Base-by-base conservation (phyloP, 805 yeast genomes). In the Yamadazyma insecticola region DNA sequence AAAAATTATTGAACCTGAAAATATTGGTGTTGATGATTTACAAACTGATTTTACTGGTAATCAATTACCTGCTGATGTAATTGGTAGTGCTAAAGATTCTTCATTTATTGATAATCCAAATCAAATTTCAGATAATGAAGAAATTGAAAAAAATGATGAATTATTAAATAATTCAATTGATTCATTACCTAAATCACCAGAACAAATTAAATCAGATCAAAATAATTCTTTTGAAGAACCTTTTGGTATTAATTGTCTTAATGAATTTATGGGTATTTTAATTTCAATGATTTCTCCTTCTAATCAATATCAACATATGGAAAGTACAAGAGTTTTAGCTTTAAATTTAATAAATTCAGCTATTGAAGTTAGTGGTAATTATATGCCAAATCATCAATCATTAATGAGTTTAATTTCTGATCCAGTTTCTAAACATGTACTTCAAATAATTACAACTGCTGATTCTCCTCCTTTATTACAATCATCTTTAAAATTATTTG, bases 291-390 rank as follows among this genome's bases (percentile, higher is more conserved):
- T 89, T 20, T 78, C 92, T 8, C 94, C 96, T 0, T 76, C 80
- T 21, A 83, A 86, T 46, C 86, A 82, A 50, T 75, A 76, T 47
- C 87, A 84, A 47, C 92, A 87, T 48, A 84, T 90, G 40, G 96
- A 90, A 53, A 72, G 86, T 16, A 80, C 96, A 0, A 74, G 95
- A 35, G 80, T 85, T 10, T 77, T 90, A 60, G 92, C 96, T 0
- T 59, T 92, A 22, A 72, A 80, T 17, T 70, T 90, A 24, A 67
- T 92, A 24, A 79, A 78, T 33, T 79, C 81, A 0, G 82, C 94
- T 1, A 69, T 92, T 29, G 97, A 92, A 55, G 79, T 85, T 4
- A 68, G 87, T 8, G 96, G 96, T 3, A 61, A 67, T 32, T 66
- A 63, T 11, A 68, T 88, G 30, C 62, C 67, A 2, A 37, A 44